Conservation (phyloP, 257 asterid species). For the Dorcoceras hygrometricum region DNA sequence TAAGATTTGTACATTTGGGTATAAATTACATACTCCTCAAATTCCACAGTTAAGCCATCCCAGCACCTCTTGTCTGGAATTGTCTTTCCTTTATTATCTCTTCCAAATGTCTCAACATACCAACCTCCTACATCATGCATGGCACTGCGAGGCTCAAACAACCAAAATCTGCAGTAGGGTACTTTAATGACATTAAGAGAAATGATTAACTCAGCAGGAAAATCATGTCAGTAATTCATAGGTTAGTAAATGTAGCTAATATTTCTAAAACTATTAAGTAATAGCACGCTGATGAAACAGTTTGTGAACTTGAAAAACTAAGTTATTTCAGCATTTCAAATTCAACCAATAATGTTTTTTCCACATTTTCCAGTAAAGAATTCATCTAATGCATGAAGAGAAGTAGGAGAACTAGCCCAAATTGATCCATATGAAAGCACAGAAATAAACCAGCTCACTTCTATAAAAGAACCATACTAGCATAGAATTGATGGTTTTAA, state of each 20-base stretch:
- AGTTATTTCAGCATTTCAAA: too few species aligned
- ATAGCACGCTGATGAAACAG: too few species aligned
- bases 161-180: conserved; percentile 69
- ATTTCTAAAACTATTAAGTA: background rate
- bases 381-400: too few species aligned
- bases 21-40: conserved; percentile 60
- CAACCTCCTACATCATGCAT: conserved; percentile 96
- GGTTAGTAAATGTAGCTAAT: conserved; percentile 3
- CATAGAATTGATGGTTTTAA: too few species aligned
- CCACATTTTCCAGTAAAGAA: too few species aligned
- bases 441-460: too few species aligned
- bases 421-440: too few species aligned
- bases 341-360: too few species aligned
- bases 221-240: conserved; percentile 2
- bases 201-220: conserved; percentile 13
- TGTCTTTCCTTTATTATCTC: conserved; percentile 66
- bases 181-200: conserved; percentile 25
- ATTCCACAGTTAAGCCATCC: conserved; percentile 48
- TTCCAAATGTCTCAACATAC: conserved; percentile 90
- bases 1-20: conserved; percentile 19
- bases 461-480: too few species aligned
- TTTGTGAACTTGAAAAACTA: too few species aligned
- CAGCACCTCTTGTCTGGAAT: conserved; percentile 65
- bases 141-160: conserved; percentile 94
- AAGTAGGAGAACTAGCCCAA: too few species aligned